These are phyloP conservation scores for Penicillium aurantiogriseum DNA, from an alignment of 2,329 filamentous ascomycete species.

Conservation along the genomic window DNA sequence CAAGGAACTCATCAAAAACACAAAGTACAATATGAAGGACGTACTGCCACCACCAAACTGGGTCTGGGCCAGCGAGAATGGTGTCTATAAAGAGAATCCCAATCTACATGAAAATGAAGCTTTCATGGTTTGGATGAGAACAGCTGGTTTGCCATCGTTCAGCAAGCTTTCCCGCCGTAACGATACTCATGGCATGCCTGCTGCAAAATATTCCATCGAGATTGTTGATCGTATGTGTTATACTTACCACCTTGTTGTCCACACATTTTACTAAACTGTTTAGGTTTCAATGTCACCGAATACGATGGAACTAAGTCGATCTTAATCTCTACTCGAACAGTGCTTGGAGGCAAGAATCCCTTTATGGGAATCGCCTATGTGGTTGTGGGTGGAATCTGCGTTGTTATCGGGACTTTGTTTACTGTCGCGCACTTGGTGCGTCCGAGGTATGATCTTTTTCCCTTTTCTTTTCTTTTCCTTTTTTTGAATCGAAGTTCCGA, in stretches of 20 bases:
- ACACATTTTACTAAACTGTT: conserved; percentile 17
- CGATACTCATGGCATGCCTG: conserved; percentile 64
- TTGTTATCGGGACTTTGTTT: conserved; percentile 83
- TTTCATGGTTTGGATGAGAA: conserved; percentile 99
- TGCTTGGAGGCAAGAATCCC: conserved; percentile 92
- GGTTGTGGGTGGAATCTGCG: conserved; percentile 88
- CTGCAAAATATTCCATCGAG: conserved; percentile 72
- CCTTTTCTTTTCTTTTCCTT: neutral
- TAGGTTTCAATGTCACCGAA: conserved; percentile 75
- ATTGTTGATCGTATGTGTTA: conserved; percentile 72
- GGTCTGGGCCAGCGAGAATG: conserved; percentile 72
- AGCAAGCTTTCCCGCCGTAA: conserved; percentile 90
- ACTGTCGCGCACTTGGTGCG: conserved; percentile 87
- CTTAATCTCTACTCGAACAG: conserved; percentile 81
- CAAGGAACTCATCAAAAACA: conserved; percentile 70
- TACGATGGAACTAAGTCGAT: conserved; percentile 90
- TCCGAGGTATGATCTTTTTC: conserved; percentile 64
- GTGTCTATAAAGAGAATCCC: conserved; percentile 70
- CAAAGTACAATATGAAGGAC: conserved; percentile 62
- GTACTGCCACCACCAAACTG: conserved; percentile 87
- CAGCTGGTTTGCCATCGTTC: conserved; percentile 87
- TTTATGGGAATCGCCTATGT: conserved; percentile 97
- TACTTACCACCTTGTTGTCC: neutral
- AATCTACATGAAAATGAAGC: conserved; percentile 72
- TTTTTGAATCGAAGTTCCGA: neutral